A percentile compares a stretch with the other conserved stretches of the same genome.
Evolutionary conservation across 2,329 filamentous ascomycete species (phyloP).

Genomic region (Zasmidium cellare): DNA sequence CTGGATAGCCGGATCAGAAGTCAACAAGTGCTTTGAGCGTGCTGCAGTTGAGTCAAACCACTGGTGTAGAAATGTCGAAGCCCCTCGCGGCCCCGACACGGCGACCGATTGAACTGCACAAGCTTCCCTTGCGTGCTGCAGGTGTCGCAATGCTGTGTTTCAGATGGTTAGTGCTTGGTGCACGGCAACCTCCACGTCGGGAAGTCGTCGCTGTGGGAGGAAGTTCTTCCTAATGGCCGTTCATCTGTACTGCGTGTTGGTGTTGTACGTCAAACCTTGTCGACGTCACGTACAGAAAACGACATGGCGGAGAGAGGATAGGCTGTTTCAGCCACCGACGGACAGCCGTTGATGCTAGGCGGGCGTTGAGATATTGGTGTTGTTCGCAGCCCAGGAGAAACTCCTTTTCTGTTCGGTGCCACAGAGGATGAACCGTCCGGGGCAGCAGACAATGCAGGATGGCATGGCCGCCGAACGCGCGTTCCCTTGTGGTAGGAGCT

Average conservation of each 20-base stretch:
- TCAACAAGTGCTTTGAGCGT: neutral
- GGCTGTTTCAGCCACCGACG: neutral
- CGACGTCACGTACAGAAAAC: no score
- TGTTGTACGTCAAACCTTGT: no score
- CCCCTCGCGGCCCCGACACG: neutral
- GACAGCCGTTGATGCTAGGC: neutral
- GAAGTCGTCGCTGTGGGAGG: neutral
- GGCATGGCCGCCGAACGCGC: neutral
- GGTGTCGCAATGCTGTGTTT: constrained; percentile 2
- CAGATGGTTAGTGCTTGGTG: neutral
- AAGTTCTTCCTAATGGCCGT: neutral
- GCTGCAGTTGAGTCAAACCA: neutral
- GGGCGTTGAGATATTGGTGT: neutral
- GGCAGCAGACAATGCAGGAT: neutral
- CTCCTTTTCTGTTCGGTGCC: neutral
- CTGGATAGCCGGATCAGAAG: neutral
- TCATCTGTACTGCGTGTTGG: neutral
- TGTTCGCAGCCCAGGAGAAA: neutral
- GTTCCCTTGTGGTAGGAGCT: neutral
- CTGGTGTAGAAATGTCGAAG: neutral
- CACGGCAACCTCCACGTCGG: neutral
- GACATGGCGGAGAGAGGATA: no score
- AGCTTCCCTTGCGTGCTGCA: neutral
- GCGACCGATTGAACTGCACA: neutral
- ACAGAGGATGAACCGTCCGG: neutral